Evolutionary conservation across 768 basidiomycete species (phyloP).

Genomic region (Mycena amicta): DNA sequence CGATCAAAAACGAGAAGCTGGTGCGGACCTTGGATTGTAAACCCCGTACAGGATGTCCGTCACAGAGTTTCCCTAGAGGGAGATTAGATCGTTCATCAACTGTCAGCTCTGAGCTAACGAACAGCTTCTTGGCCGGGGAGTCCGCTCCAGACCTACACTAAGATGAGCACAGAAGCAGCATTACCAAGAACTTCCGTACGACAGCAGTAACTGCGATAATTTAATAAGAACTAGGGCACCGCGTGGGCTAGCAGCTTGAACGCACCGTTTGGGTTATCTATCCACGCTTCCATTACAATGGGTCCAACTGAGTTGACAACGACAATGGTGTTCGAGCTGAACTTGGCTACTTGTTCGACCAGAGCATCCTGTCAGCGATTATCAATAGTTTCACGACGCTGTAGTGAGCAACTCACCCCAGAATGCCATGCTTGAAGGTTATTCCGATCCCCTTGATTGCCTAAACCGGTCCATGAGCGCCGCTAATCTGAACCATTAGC

Average conservation of each 20-base stretch:
- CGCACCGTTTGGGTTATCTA: constrained; percentile 53
- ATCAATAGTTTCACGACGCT: no score
- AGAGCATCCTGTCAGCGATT: constrained; percentile 47
- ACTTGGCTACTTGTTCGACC: constrained; percentile 51
- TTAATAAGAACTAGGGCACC: constrained; percentile 9
- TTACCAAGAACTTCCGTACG: no score
- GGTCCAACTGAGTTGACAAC: constrained; percentile 69
- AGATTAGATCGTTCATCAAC: background rate
- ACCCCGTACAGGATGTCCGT: constrained; percentile 63
- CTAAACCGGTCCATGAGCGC: no score
- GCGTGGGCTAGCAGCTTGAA: background rate
- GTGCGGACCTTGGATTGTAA: constrained; percentile 57
- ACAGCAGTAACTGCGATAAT: constrained; percentile 37
- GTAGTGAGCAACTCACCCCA: constrained; percentile 32
- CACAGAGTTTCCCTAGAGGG: constrained; percentile 52
- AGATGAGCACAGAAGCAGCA: no score
- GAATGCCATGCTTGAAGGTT: constrained; percentile 55
- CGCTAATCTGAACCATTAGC: no score
- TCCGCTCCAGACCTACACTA: constrained; percentile 53
- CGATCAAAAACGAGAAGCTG: no score
- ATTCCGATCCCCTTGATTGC: constrained; percentile 59
- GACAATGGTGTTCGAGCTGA: constrained; percentile 64
- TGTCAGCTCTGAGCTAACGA: constrained; percentile 15
- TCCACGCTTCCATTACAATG: constrained; percentile 59
- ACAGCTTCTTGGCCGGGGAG: constrained; percentile 68